Base-by-base conservation (phyloP, 495 filamentous ascomycete species). In the Aspergillus bertholletiae region DNA sequence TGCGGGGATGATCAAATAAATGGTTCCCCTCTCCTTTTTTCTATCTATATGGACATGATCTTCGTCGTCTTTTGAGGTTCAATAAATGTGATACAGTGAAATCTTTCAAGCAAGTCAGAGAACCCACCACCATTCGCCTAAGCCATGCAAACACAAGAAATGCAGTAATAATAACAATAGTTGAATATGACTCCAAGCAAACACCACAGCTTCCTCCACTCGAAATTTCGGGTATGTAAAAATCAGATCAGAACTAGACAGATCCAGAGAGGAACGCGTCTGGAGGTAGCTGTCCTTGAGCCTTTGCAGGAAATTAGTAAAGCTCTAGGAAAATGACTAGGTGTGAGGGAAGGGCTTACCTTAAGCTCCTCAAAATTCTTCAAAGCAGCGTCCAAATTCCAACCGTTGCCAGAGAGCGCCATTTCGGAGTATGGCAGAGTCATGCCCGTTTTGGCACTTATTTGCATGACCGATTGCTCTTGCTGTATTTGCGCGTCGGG, bases 341-440 rank as follows among this genome's bases (percentile, higher is more conserved):
- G 13, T 35, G 32, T 12, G n/a, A n/a, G 0, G 28, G 41, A 20
- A 30, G n/a, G 13, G 17, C 66, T 60, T 67, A 75, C 75, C 67
- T 76, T 78, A 4, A 76, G 61, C 44, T 83, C 74, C 54, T 85
- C 82, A 64, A 92, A 92, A 34, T 82, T 80, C 51, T 74, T 73
- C 58, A 87, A 71, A 0, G 88, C 90, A 49, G 70, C 70, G n/a
- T 86, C 81, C 34, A 87, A 79, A 64, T 90, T 81, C 88, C 90
- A 94, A 43, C 80, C 80, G 56, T 82, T 85, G 54, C 87, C 80
- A 0, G 79, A 75, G 5, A 94, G 74, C 58, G 89, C 92, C 67
- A 88, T 73, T 57, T 84, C 77, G 2, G 90, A 85, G 60, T 84
- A 93, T 51, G 86, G 75, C 8, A 84, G 62, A 1, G 80, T 92